Conservation (phyloP, 2,329 filamentous ascomycete species). For the Aspergillus quadricinctus region DNA sequence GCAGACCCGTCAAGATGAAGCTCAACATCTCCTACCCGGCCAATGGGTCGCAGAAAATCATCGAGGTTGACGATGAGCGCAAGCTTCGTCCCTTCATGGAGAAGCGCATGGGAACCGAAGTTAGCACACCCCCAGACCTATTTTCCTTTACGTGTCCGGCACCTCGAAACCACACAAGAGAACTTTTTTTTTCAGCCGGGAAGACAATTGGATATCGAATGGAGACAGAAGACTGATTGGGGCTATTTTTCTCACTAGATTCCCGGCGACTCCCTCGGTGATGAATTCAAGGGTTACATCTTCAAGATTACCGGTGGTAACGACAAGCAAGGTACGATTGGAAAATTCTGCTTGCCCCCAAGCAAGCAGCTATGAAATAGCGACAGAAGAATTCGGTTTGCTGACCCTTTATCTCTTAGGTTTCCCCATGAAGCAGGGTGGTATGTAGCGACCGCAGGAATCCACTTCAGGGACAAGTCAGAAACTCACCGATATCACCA, state of each 20-base stretch:
- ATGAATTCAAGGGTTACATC: constrained; percentile 99
- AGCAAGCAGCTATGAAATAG: neutral
- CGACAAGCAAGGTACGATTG: constrained; percentile 83
- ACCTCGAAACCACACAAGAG: constrained; percentile 8
- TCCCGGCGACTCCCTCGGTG: constrained; percentile 87
- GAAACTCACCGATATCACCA: constrained; percentile 42
- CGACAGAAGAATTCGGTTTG: constrained; percentile 4
- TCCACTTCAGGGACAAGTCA: constrained; percentile 14
- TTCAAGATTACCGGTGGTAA: constrained; percentile 99
- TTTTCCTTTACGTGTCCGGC: constrained; percentile 5
- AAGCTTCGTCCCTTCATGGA: constrained; percentile 99
- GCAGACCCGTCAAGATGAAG: constrained; percentile 63
- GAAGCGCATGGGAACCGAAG: constrained; percentile 71
- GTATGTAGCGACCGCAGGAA: constrained; percentile 38
- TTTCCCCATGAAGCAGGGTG: constrained; percentile 99
- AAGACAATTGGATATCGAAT: constrained; percentile 12
- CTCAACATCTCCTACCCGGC: constrained; percentile 84
- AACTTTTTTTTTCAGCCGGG: neutral
- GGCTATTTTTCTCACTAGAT: constrained; percentile 54
- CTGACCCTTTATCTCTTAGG: constrained; percentile 40
- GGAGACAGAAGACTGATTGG: constrained; percentile 30
- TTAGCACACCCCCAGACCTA: constrained; percentile 30
- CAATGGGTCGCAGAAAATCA: constrained; percentile 99
- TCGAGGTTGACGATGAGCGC: constrained; percentile 99
- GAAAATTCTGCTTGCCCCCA: constrained; percentile 1